Evolutionary conservation across 2,329 filamentous ascomycete species (phyloP), one percentile per base, ranked within the genome.

Genomic region (Apiospora marii): DNA sequence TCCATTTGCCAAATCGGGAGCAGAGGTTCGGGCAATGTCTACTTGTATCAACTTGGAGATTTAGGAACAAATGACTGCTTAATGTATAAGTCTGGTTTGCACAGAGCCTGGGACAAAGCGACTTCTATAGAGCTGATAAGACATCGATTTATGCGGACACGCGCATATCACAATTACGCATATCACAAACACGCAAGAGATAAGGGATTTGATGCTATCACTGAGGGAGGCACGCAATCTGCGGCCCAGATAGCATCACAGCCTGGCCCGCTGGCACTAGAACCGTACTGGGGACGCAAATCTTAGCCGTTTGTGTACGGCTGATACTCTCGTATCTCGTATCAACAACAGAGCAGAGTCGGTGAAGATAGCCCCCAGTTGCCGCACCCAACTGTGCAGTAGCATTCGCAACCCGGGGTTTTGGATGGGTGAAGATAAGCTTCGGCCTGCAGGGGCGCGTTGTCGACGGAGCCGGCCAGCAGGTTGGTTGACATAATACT

Each of bases 371-470:
- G 34, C 34, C 58, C 34, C 34, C 30, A 61, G 30, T 61, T 61
- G 30, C 30, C 30, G 37, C 37, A 61, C 16, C 53, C 53, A 10
- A 10, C 16, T 27, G 53, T 61, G 53, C 34, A 41, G 30, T 64
- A 41, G 34, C 58, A 64, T 64, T 19, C 22, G 34, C 53, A n/a
- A 37, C 34, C 53, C 34, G 58, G 58, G 34, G 58, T 4, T 64
- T 41, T 64, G 58, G 58, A 41, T 64, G 58, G 34, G 58, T 24
- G 30, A 64, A 64, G 58, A 64, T 64, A 64, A 64, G 58, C 58
- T n/a, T 64, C 58, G 13, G 5, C 19, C 34, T 64, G 34, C 34
- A 64, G 34, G 58, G 58, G 34, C 30, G 41, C 10, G 34, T 24
- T 58, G 58, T n/a, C 34, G 22, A 64, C 49, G 12, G 58, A 41